Evolutionary conservation across 345 rosid genomes (phyloP).

Genomic region (Gossypium ekmanianum): DNA sequence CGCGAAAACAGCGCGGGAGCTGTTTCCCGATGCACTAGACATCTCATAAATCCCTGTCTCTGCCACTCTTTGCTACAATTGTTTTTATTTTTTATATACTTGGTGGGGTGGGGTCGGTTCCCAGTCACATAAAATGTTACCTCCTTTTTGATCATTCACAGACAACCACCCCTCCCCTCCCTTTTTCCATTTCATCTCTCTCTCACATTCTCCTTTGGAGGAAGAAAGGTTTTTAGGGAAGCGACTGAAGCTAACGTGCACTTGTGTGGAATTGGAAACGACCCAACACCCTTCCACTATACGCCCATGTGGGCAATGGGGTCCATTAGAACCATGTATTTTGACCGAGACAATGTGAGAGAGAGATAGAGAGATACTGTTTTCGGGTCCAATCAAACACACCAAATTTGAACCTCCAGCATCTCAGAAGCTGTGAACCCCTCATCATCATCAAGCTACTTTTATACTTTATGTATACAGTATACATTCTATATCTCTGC

Average conservation of each 20-base stretch:
- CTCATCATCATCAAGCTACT: too few relatives aligned
- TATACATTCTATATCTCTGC: too few relatives aligned
- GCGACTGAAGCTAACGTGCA: constrained; percentile 8
- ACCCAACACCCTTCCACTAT: constrained; percentile 16
- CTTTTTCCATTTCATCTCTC: background rate
- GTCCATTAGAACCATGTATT: constrained; percentile 26
- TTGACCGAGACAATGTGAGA: background rate
- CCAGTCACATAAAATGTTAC: constrained; percentile 28
- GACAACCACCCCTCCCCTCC: background rate
- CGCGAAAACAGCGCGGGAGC: constrained; percentile 83
- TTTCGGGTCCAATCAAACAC: constrained; percentile 26
- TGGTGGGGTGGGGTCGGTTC: background rate
- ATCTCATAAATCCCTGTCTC: constrained; percentile 12
- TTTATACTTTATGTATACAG: too few relatives aligned
- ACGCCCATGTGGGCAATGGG: constrained; percentile 40
- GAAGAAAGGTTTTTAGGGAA: background rate
- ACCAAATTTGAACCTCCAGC: background rate
- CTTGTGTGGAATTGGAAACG: background rate
- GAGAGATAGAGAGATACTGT: constrained; percentile 29
- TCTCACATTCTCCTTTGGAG: background rate
- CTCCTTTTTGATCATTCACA: background rate
- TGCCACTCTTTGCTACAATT: constrained; percentile 12
- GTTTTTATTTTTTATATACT: too few relatives aligned
- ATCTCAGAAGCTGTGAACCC: background rate
- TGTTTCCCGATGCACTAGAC: constrained; percentile 54